A percentile compares a stretch with the other conserved stretches of the same genome.
phyloP scores from a whole-genome alignment of 2,329 filamentous ascomycete species.

The Epichloe brachyelytri region DNA sequence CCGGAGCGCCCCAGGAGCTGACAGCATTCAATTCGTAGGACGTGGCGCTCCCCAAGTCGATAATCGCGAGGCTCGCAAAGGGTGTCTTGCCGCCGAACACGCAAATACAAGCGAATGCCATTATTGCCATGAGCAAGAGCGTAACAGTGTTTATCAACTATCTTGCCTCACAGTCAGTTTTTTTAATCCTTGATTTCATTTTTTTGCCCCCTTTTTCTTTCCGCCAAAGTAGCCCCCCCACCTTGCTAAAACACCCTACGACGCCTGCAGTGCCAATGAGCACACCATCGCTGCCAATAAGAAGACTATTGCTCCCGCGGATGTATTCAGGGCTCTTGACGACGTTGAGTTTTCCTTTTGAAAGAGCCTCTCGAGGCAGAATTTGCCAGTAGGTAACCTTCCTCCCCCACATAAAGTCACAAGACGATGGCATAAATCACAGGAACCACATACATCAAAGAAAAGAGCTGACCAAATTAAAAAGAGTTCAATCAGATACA shows the following conservation, averaged over 20 bases:
- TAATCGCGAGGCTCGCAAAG: slow-evolving; percentile 68
- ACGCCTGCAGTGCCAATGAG: slow-evolving; percentile 51
- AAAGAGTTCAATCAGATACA: slow-evolving; percentile 61
- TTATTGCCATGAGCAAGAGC: slow-evolving; percentile 67
- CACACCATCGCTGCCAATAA: slow-evolving; percentile 53
- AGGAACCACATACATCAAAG: too few relatives aligned
- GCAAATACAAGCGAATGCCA: slow-evolving; percentile 71
- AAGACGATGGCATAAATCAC: too few relatives aligned
- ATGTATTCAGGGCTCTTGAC: slow-evolving; percentile 67
- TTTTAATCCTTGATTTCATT: background rate
- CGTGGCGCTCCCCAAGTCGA: slow-evolving; percentile 65
- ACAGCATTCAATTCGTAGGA: slow-evolving; percentile 35
- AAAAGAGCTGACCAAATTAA: too few relatives aligned
- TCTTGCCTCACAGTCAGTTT: slow-evolving; percentile 52
- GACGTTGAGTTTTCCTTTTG: slow-evolving; percentile 67
- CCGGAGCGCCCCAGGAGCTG: too few relatives aligned
- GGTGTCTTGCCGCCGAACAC: slow-evolving; percentile 69
- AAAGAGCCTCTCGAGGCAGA: slow-evolving; percentile 58
- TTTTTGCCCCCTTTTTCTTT: too few relatives aligned
- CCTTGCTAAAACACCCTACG: too few relatives aligned
- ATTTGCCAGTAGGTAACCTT: slow-evolving; percentile 48
- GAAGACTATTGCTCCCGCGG: slow-evolving; percentile 64
- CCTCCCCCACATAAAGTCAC: too few relatives aligned
- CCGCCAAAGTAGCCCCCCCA: too few relatives aligned
- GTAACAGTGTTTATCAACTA: slow-evolving; percentile 78